Evolutionary conservation across 148 eudicot genomes (phyloP).

Genomic region (Chenopodium suecicum): DNA sequence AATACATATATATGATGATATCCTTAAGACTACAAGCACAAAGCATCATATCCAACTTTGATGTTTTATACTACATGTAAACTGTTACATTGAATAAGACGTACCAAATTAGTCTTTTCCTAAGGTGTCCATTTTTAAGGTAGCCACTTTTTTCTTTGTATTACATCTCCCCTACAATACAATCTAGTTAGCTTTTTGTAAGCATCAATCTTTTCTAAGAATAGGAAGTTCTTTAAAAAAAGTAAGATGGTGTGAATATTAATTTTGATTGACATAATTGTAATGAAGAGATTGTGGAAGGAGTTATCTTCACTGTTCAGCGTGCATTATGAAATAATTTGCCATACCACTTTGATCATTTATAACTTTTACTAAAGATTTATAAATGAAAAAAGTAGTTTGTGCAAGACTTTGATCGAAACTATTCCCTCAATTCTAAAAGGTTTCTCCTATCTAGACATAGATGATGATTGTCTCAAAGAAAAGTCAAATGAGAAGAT

Average conservation of each 20-base stretch:
- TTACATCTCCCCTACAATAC: not conserved
- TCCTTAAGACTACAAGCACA: not conserved
- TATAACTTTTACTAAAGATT: too few species aligned
- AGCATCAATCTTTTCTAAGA: not conserved
- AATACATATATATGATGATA: not conserved
- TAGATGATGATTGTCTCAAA: too few species aligned
- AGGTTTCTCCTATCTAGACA: too few species aligned
- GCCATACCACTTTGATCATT: too few species aligned
- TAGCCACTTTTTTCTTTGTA: not conserved
- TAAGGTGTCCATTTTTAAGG: constrained; percentile 1
- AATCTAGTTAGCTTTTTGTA: not conserved
- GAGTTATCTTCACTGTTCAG: too few species aligned
- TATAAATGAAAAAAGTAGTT: too few species aligned
- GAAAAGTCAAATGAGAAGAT: too few species aligned
- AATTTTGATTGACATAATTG: too few species aligned
- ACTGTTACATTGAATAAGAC: not conserved
- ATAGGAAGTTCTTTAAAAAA: constrained; percentile 1
- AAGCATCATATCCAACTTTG: not conserved
- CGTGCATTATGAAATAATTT: too few species aligned
- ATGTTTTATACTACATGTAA: not conserved
- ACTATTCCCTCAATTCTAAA: too few species aligned
- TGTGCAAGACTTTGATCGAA: too few species aligned
- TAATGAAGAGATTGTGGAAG: too few species aligned
- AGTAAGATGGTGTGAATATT: not conserved
- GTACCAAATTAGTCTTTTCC: constrained; percentile 1